Percentiles rank a stretch among this genome's conserved stretches.
phyloP scores from a whole-genome alignment of 2,329 filamentous ascomycete genomes.

The Pestalotiopsis sp. region DNA sequence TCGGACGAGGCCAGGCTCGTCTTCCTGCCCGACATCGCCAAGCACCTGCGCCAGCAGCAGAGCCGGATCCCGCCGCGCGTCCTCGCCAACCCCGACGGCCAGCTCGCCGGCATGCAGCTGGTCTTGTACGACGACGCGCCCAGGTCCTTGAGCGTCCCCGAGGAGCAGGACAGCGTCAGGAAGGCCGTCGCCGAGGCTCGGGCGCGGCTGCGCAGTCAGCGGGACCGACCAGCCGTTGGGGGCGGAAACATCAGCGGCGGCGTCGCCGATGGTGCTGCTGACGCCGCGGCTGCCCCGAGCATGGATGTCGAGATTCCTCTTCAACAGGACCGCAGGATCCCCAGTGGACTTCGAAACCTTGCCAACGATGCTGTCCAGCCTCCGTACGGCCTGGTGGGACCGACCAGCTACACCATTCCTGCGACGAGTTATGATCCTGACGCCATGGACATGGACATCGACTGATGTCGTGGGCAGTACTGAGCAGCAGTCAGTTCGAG shows the following conservation, averaged over 20 bases:
- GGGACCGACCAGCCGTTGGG: constrained; percentile 42
- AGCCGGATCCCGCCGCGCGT: constrained; percentile 71
- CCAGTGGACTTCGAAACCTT: constrained; percentile 14
- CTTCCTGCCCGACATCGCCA: constrained; percentile 85
- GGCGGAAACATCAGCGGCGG: constrained; percentile 9
- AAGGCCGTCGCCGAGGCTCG: constrained; percentile 83
- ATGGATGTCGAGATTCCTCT: not conserved
- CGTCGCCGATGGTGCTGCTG: not conserved
- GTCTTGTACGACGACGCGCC: constrained; percentile 80
- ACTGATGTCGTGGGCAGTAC: not conserved
- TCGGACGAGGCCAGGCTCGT: constrained; percentile 63
- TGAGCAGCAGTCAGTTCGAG: not conserved
- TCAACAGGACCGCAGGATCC: not conserved
- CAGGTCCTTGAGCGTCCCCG: constrained; percentile 72
- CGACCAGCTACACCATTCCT: not conserved
- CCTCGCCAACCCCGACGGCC: constrained; percentile 56
- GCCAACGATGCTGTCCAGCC: constrained; percentile 11
- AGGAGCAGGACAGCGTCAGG: constrained; percentile 75
- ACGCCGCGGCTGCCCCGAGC: not conserved
- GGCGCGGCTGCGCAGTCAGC: constrained; percentile 63
- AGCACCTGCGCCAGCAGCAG: constrained; percentile 67
- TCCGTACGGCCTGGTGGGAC: not conserved
- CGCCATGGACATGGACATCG: constrained; percentile 45
- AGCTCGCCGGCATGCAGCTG: constrained; percentile 67
- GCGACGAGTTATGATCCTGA: not conserved